These are phyloP conservation scores for Exsudoporus frostii DNA, from an alignment of 768 basidiomycete genomes.

Conservation along the genomic window DNA sequence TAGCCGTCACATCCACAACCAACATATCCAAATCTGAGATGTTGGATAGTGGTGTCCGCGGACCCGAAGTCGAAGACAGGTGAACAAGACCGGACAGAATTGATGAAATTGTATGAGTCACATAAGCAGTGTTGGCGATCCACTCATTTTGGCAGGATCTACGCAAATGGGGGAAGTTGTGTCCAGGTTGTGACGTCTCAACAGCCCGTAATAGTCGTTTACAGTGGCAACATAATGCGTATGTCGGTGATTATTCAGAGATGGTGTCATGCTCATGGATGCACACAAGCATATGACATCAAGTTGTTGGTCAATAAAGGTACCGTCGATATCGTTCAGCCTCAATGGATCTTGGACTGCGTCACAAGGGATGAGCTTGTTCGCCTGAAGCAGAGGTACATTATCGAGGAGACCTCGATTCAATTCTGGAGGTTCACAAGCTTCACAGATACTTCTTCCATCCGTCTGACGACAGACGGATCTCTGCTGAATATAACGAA, in stretches of 20 bases:
- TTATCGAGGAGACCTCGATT: background rate
- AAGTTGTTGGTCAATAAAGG: constrained; percentile 69
- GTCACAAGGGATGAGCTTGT: constrained; percentile 53
- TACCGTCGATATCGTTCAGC: constrained; percentile 68
- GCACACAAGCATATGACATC: constrained; percentile 59
- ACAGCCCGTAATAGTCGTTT: constrained; percentile 55
- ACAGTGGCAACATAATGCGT: constrained; percentile 71
- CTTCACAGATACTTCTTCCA: constrained; percentile 72
- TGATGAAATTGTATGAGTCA: constrained; percentile 59
- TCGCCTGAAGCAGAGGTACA: constrained; percentile 67
- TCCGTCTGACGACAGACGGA: constrained; percentile 51
- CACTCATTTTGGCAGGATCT: constrained; percentile 46
- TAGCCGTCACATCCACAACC: constrained; percentile 1
- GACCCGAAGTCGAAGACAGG: constrained; percentile 69
- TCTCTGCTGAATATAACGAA: constrained; percentile 49
- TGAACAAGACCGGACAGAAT: constrained; percentile 63
- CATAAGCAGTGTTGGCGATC: background rate
- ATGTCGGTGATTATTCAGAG: constrained; percentile 26
- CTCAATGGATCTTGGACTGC: constrained; percentile 81
- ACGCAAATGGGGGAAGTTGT: constrained; percentile 64
- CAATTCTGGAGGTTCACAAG: background rate
- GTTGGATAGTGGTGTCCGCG: constrained; percentile 59
- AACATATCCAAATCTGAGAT: background rate
- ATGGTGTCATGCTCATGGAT: background rate
- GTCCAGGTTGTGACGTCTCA: constrained; percentile 59